Evolutionary conservation across 805 yeast species (phyloP).

Genomic region (fission yeast (Schizosaccharomyces pombe)): DNA sequence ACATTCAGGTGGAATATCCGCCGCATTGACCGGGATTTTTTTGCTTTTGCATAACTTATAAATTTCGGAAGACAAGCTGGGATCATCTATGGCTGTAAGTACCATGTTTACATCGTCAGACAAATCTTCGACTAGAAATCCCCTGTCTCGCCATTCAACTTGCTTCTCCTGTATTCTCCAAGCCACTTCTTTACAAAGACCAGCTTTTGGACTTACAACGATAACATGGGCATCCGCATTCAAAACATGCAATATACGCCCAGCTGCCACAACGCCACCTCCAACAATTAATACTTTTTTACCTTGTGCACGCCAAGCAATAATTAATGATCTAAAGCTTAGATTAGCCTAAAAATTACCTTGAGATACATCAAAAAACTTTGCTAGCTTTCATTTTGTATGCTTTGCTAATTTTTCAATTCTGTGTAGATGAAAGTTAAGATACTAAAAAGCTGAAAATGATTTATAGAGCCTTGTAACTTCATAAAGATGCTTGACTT

Average conservation of each 20-base stretch:
- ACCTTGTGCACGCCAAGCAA: slow-evolving; percentile 37
- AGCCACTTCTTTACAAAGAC: slow-evolving; percentile 17
- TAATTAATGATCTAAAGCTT: slow-evolving; percentile 30
- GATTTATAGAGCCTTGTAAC: neutral
- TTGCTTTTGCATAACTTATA: slow-evolving; percentile 26
- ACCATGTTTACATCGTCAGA: slow-evolving; percentile 34
- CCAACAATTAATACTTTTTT: slow-evolving; percentile 42
- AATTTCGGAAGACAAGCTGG: slow-evolving; percentile 30
- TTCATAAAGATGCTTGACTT: neutral
- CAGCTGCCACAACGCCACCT: slow-evolving; percentile 53
- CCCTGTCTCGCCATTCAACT: slow-evolving; percentile 18
- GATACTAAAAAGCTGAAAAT: neutral
- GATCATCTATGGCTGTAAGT: slow-evolving; percentile 54
- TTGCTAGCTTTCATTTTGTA: too few species aligned
- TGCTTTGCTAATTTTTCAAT: too few species aligned
- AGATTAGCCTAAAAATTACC: too few species aligned
- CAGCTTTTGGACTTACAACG: slow-evolving; percentile 26
- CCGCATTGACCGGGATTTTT: slow-evolving; percentile 43
- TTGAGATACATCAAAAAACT: too few species aligned
- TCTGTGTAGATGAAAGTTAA: too few species aligned
- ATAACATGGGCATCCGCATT: slow-evolving; percentile 50
- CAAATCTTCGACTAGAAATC: slow-evolving; percentile 15
- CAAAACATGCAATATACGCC: slow-evolving; percentile 41
- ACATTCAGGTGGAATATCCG: slow-evolving; percentile 64
- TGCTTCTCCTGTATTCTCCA: slow-evolving; percentile 16